These are phyloP conservation scores for Coelastrella sp. DNA, from an alignment of 139 green algal genomes.

Conservation along the genomic window DNA sequence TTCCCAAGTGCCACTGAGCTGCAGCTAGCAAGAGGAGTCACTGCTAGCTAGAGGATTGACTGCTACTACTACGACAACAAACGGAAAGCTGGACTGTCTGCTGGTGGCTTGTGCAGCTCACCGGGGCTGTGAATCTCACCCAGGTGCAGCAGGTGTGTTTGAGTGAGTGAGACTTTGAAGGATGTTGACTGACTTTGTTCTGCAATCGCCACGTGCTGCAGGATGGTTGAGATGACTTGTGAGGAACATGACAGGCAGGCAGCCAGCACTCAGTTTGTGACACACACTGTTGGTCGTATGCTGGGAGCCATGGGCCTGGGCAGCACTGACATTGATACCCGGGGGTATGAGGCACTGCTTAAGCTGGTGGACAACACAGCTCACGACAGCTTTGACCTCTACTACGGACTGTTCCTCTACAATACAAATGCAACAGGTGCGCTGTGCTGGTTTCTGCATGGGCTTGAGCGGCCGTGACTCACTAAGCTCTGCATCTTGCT, in stretches of 20 bases:
- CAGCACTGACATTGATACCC: conserved; percentile 94
- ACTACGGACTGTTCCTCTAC: conserved; percentile 99
- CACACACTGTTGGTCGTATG: conserved; percentile 87
- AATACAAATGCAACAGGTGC: conserved; percentile 71
- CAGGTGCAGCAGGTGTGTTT: neutral
- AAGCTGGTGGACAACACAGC: conserved; percentile 97
- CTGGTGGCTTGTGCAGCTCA: neutral
- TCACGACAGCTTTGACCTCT: conserved; percentile 99
- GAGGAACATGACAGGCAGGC: conserved; percentile 97
- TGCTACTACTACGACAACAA: neutral
- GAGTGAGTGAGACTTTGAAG: no score
- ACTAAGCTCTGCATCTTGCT: neutral
- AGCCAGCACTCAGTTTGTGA: conserved; percentile 98
- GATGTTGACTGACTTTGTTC: neutral
- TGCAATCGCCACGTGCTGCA: conserved; percentile 63
- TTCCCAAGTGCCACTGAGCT: no score
- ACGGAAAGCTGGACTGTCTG: neutral
- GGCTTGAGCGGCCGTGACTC: neutral
- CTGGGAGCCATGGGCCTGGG: conserved; percentile 59
- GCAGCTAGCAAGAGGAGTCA: no score
- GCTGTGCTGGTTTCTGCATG: neutral
- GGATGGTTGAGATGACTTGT: conserved; percentile 98
- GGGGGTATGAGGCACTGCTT: conserved; percentile 92
- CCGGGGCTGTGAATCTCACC: no score
- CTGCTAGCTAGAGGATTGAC: neutral